Conservation (phyloP, 306 rosid genomes). For the Lithocarpus polystachyus region DNA sequence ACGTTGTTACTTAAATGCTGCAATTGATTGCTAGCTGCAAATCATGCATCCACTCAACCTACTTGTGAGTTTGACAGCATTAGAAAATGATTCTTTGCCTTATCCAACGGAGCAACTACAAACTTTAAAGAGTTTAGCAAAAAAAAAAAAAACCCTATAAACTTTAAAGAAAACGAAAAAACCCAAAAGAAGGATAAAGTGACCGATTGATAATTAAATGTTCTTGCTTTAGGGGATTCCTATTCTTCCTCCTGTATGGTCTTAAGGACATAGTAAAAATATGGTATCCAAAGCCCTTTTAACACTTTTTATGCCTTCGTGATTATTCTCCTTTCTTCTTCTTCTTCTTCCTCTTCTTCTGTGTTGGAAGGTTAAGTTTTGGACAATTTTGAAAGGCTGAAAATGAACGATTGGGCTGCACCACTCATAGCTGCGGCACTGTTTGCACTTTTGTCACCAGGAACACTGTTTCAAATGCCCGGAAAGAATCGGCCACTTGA, state of each 20-base stretch:
- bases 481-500: constrained; percentile 62
- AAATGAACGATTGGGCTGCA: constrained; percentile 80
- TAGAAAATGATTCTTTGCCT: constrained; percentile 48
- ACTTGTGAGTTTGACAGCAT: constrained; percentile 22
- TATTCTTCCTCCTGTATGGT: constrained; percentile 23
- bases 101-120: constrained; percentile 29
- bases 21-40: neutral
- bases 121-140: neutral
- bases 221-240: constrained; percentile 47
- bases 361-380: neutral
- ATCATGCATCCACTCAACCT: constrained; percentile 3
- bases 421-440: constrained; percentile 75
- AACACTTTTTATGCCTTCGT: neutral
- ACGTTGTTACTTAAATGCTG: neutral
- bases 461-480: constrained; percentile 83
- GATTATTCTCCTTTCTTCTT: neutral
- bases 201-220: constrained; percentile 21
- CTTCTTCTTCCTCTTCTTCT: constrained; percentile 8
- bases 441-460: constrained; percentile 77
- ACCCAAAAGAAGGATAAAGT: constrained; percentile 21
- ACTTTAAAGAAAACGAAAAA: constrained; percentile 18
- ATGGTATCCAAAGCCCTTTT: neutral
- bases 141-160: no score
- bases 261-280: neutral
- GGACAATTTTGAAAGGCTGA: neutral